Evolutionary conservation across 2,329 filamentous ascomycete species (phyloP).

Genomic region (Macrophomina phaseolina): DNA sequence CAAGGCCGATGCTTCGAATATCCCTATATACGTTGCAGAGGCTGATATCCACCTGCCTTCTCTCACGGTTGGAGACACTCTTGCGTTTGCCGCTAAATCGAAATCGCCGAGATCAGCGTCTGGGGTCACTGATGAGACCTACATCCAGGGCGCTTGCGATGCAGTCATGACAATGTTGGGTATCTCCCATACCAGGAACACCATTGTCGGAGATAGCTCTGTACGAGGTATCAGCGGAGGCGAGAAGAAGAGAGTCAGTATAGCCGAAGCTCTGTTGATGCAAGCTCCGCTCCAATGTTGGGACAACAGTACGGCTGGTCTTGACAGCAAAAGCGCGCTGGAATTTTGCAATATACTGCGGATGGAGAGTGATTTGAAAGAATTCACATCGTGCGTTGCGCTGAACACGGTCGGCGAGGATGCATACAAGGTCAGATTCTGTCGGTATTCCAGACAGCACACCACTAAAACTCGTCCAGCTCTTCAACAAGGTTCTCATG

Average conservation of each 20-base stretch:
- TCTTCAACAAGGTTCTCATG: constrained; percentile 47
- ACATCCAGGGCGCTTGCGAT: neutral
- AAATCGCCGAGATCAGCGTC: constrained; percentile 62
- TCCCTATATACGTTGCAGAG: constrained; percentile 80
- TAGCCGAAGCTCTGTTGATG: constrained; percentile 73
- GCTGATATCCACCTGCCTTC: constrained; percentile 80
- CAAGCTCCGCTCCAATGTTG: constrained; percentile 66
- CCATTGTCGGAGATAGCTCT: constrained; percentile 73
- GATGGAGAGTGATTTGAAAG: neutral
- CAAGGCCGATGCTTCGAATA: constrained; percentile 67
- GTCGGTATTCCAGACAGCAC: neutral
- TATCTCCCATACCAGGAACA: constrained; percentile 72
- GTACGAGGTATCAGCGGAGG: constrained; percentile 73
- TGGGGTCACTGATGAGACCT: too few relatives aligned
- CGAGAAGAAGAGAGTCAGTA: constrained; percentile 76
- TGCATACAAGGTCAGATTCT: neutral
- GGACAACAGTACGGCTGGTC: constrained; percentile 74
- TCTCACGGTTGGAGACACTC: constrained; percentile 75
- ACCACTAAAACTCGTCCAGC: neutral
- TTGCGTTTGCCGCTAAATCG: constrained; percentile 74
- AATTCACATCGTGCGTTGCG: neutral
- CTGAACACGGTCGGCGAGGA: neutral
- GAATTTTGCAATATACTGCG: constrained; percentile 63
- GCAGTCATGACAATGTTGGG: constrained; percentile 64
- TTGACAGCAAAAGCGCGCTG: constrained; percentile 72